phyloP scores from a whole-genome alignment of 1,139 yeast species.

The Yamadazyma conglobata region DNA sequence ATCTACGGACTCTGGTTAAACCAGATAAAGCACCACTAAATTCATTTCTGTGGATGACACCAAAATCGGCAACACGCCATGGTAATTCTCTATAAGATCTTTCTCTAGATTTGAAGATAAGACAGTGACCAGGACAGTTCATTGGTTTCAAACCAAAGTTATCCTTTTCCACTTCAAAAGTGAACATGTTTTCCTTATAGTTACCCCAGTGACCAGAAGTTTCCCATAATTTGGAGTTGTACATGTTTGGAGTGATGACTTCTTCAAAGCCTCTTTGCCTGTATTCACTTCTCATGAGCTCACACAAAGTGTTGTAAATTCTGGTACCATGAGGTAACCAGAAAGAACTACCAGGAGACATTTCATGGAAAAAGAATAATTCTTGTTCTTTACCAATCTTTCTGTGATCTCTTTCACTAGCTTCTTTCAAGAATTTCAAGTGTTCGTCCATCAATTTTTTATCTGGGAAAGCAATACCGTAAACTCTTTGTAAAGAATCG shows the following conservation, averaged over 20 bases:
- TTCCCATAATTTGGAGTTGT: slow-evolving; percentile 93
- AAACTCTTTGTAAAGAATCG: slow-evolving; percentile 95
- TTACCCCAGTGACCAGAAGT: slow-evolving; percentile 97
- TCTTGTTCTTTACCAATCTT: slow-evolving; percentile 96
- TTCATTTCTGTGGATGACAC: slow-evolving; percentile 93
- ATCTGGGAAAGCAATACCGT: slow-evolving; percentile 99
- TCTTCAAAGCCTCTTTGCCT: slow-evolving; percentile 92
- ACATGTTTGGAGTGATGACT: slow-evolving; percentile 98
- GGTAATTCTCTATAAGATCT: slow-evolving; percentile 91
- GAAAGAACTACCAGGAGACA: slow-evolving; percentile 97
- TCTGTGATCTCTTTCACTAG: slow-evolving; percentile 96
- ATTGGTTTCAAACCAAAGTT: slow-evolving; percentile 86
- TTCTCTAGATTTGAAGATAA: slow-evolving; percentile 77
- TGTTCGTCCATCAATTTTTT: slow-evolving; percentile 96
- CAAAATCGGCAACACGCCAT: slow-evolving; percentile 83
- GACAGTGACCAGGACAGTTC: slow-evolving; percentile 99
- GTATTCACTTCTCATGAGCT: slow-evolving; percentile 76
- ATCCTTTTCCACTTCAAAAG: slow-evolving; percentile 43
- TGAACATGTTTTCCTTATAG: slow-evolving; percentile 91
- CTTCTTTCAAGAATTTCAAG: slow-evolving; percentile 91
- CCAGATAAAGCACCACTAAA: slow-evolving; percentile 94
- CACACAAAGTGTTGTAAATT: slow-evolving; percentile 82
- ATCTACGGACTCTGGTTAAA: slow-evolving; percentile 88
- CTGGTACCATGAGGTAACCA: slow-evolving; percentile 99
- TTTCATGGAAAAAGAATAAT: slow-evolving; percentile 87